Conservation (phyloP, 768 basidiomycete species). For the Lactarius sp. region DNA sequence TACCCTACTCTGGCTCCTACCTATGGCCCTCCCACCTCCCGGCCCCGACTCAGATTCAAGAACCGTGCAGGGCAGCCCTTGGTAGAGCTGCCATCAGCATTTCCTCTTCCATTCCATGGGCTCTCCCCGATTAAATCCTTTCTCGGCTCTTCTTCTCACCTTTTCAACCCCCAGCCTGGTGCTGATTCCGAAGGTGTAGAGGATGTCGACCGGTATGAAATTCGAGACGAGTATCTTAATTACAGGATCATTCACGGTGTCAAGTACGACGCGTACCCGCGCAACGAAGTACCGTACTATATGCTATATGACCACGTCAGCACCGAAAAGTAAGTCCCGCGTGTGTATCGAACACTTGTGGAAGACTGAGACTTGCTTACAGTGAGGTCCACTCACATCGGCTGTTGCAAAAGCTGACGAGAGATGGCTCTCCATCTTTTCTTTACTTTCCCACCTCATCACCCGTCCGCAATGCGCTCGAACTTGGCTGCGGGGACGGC, state of each 20-base stretch:
- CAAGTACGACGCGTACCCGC: slow-evolving; percentile 4
- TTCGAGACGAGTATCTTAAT: not conserved
- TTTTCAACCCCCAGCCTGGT: not conserved
- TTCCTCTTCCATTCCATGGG: slow-evolving; percentile 5
- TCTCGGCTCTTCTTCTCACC: slow-evolving; percentile 7
- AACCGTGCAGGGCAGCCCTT: not conserved
- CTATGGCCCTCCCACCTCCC: not conserved
- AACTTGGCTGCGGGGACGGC: slow-evolving; percentile 73
- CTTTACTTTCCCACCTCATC: slow-evolving; percentile 41
- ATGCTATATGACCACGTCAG: slow-evolving; percentile 14
- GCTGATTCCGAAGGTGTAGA: not conserved
- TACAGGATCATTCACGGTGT: slow-evolving; percentile 7
- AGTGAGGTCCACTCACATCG: slow-evolving; percentile 56
- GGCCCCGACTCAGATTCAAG: not conserved
- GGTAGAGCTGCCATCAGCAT: not conserved
- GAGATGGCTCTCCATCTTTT: slow-evolving; percentile 55
- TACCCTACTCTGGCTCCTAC: not conserved
- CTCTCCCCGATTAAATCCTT: slow-evolving; percentile 12
- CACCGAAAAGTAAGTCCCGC: slow-evolving; percentile 4
- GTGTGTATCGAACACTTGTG: not conserved
- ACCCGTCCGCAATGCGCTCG: slow-evolving; percentile 55
- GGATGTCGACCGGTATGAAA: not conserved
- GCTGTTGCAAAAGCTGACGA: slow-evolving; percentile 52
- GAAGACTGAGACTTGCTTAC: slow-evolving; percentile 19
- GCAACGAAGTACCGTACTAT: slow-evolving; percentile 10